phyloP scores from a whole-genome alignment of 1,139 yeast genomes.

The Kodamaea suecica region DNA sequence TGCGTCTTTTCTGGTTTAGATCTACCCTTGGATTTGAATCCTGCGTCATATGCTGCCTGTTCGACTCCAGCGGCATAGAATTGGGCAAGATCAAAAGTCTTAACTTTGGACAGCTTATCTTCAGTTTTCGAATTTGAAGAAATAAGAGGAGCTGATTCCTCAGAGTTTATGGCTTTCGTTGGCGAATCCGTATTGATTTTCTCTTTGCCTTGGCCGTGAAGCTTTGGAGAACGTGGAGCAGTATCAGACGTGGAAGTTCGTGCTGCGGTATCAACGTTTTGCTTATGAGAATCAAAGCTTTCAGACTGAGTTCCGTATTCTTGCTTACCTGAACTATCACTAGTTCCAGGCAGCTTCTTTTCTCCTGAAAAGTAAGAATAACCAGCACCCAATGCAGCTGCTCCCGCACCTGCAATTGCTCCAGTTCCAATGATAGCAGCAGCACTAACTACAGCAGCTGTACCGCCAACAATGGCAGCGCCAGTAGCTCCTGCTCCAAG shows the following conservation, averaged over 20 bases:
- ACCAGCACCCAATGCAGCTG: background rate
- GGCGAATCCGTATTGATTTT: no score
- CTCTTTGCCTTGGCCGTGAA: no score
- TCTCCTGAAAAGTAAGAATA: background rate
- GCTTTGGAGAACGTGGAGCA: no score
- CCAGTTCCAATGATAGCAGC: conserved; percentile 5
- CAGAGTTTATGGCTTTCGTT: no score
- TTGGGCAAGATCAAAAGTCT: no score
- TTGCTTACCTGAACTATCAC: no score
- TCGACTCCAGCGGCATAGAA: conserved; percentile 14
- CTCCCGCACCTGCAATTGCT: conserved; percentile 1
- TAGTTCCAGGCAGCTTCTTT: no score
- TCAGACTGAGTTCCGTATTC: no score
- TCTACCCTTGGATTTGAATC: background rate
- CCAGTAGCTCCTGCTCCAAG: conserved; percentile 18
- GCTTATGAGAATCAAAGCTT: no score
- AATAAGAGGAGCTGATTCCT: no score
- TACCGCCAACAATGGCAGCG: conserved; percentile 27
- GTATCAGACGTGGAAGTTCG: no score
- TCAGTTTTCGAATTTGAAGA: no score
- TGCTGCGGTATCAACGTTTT: background rate
- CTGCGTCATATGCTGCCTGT: conserved; percentile 9
- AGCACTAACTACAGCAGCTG: conserved; percentile 20
- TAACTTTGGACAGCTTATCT: background rate
- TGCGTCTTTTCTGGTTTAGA: conserved; percentile 5